Conservation (phyloP, 129 eudicot species). For the Saussurea involucrata region DNA sequence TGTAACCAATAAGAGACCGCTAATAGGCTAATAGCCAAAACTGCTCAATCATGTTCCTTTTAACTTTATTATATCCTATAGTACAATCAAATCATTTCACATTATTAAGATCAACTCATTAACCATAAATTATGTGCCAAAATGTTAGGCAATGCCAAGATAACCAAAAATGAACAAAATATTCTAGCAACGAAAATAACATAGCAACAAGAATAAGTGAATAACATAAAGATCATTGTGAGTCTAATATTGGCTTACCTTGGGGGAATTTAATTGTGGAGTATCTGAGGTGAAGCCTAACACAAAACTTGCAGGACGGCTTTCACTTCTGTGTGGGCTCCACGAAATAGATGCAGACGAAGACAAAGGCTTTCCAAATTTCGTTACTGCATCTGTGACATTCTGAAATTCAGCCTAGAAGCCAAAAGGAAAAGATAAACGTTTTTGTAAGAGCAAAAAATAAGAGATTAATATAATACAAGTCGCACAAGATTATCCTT, state of each 20-base stretch:
- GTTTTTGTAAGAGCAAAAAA: not conserved
- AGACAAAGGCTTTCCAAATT: slow-evolving; percentile 62
- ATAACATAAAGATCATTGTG: not conserved
- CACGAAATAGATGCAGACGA: slow-evolving; percentile 81
- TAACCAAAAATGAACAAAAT: slow-evolving; percentile 1
- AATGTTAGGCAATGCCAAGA: not conserved
- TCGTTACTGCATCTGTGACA: slow-evolving; percentile 70
- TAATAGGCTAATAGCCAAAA: not conserved
- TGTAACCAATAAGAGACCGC: slow-evolving; percentile 11
- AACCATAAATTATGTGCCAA: not conserved
- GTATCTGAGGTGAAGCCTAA: slow-evolving; percentile 71
- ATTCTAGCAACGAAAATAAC: not conserved
- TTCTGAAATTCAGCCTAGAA: slow-evolving; percentile 90
- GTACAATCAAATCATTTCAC: not conserved
- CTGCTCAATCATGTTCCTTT: not conserved
- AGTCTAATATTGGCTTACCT: slow-evolving; percentile 41
- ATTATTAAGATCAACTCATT: not conserved
- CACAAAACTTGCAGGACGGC: slow-evolving; percentile 71
- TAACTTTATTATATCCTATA: not conserved
- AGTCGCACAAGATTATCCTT: not conserved
- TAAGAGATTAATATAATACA: not conserved
- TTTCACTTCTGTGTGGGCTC: slow-evolving; percentile 72
- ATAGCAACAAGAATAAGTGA: not conserved
- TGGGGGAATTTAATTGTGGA: slow-evolving; percentile 68
- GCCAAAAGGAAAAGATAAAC: not conserved